Percentiles rank a stretch among this genome's conserved stretches.
Conservation (phyloP, 129 eudicot genomes). For the Helianthus annuus region DNA sequence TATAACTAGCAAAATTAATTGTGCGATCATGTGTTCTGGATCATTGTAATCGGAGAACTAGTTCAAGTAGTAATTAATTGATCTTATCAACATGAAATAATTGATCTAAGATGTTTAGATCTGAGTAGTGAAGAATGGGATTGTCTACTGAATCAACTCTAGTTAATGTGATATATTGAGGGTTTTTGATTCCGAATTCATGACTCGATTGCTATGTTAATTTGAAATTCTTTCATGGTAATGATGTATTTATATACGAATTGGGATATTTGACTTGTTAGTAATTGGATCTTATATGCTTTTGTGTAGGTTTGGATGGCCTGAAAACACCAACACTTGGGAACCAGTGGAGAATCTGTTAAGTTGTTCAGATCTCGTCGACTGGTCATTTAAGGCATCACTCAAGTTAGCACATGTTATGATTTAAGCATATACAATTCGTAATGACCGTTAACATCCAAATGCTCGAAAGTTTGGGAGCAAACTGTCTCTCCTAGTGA, state of each 20-base stretch:
- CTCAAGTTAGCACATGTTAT: conserved; percentile 8
- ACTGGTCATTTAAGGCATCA: background rate
- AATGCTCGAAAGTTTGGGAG: too few relatives aligned
- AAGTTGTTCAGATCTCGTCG: conserved; percentile 49
- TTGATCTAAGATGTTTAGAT: too few relatives aligned
- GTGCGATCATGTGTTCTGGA: background rate
- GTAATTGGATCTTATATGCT: conserved; percentile 17
- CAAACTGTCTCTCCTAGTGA: too few relatives aligned
- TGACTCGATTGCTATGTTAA: background rate
- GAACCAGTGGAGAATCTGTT: conserved; percentile 75
- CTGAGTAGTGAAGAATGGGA: too few relatives aligned
- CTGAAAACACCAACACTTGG: conserved; percentile 86
- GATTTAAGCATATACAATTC: conserved; percentile 15
- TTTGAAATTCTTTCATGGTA: background rate
- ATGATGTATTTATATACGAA: background rate
- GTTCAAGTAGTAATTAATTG: too few relatives aligned
- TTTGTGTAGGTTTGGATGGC: conserved; percentile 83
- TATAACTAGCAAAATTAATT: background rate
- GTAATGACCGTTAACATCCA: background rate
- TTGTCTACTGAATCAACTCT: too few relatives aligned
- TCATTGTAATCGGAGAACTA: too few relatives aligned
- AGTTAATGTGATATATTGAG: too few relatives aligned
- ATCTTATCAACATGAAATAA: too few relatives aligned
- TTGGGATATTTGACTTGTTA: conserved; percentile 8
- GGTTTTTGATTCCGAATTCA: background rate